Evolutionary conservation across 495 filamentous ascomycete species (phyloP), one percentile per base, ranked within the genome.

Genomic region (Aspergillus olivimuriae): DNA sequence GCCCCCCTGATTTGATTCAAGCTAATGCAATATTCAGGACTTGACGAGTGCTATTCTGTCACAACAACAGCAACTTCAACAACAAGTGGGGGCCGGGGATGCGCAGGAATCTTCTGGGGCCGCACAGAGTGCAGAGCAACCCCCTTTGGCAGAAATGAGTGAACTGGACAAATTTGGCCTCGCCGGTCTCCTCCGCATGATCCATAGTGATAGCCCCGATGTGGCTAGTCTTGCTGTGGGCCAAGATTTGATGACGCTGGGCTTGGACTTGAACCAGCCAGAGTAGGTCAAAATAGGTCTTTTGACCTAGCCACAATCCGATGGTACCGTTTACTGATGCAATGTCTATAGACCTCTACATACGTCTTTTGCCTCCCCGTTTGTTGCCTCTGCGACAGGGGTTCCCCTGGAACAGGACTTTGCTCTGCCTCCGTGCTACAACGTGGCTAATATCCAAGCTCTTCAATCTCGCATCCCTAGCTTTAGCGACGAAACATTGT

Each of bases 401-500:
- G 60, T 66, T 0, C 84, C 86, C 23, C 68, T 87, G 7, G 77
- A 92, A 36, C 86, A 87, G 28, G 84, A 89, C 36, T 91, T 84
- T 57, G 75, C 69, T 10, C 63, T 95, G 5, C 90, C 90, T 2
- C 77, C 83, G 17, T 92, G 88, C 61, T 96, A 96, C 60, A 81
- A 75, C 35, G 90, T 96, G 17, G 82, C 79, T 50, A 96, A 94
- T 53, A 84, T 94, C 22, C 86, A 89, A 52, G 78, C 81, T 12
- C 71, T 95, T 15, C 78, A 87, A 34, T 76, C 79, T 39, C 86
- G 90, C 50, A 85, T 94, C 34, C 70, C 74, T 12, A 85, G 81
- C 41, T 94, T 95, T 68, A 84, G 83, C 48, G 87, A 94, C 45
- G 90, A 96, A 60, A 94, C 89, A 0, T 72, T 96, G 42, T 89